These are phyloP conservation scores for Pseudopyricularia cyperi DNA, from an alignment of 2,329 filamentous ascomycete species.

Conservation along the genomic window DNA sequence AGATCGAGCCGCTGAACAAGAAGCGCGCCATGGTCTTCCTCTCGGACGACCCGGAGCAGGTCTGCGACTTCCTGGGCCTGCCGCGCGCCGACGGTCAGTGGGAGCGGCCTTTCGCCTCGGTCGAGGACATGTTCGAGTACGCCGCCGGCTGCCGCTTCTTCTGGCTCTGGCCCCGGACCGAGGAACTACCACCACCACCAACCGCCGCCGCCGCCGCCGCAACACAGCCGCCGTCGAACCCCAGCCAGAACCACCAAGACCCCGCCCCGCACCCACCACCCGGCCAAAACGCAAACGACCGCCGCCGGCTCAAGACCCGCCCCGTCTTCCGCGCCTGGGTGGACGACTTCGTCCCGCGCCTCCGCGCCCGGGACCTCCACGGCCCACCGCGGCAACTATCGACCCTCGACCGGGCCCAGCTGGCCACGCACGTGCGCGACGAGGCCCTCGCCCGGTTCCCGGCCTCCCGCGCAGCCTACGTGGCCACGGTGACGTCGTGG, in stretches of 20 bases:
- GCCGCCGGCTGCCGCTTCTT: slow-evolving; percentile 46
- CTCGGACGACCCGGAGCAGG: slow-evolving; percentile 37
- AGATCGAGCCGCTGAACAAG: slow-evolving; percentile 48
- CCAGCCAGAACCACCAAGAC: background rate
- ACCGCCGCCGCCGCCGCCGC: slow-evolving; percentile 5
- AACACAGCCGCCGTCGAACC: background rate
- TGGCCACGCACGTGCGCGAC: slow-evolving; percentile 31
- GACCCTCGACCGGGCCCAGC: slow-evolving; percentile 5
- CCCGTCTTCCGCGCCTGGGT: slow-evolving; percentile 48
- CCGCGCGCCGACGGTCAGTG: slow-evolving; percentile 28
- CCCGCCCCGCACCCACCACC: background rate
- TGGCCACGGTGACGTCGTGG: slow-evolving; percentile 26
- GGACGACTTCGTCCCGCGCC: slow-evolving; percentile 46
- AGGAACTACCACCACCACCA: too few relatives aligned
- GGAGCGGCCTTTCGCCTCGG: slow-evolving; percentile 38
- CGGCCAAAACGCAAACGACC: slow-evolving; percentile 38
- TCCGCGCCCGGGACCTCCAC: slow-evolving; percentile 26
- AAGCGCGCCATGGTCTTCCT: slow-evolving; percentile 47
- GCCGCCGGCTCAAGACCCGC: slow-evolving; percentile 39
- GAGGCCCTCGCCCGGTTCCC: slow-evolving; percentile 40
- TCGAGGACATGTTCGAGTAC: slow-evolving; percentile 50
- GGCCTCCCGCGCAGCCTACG: slow-evolving; percentile 28
- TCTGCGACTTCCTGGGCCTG: slow-evolving; percentile 53
- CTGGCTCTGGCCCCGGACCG: slow-evolving; percentile 21
- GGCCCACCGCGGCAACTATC: slow-evolving; percentile 2